These are phyloP conservation scores for Lyophyllum atratum DNA, from an alignment of 768 basidiomycete species.

Conservation along the genomic window DNA sequence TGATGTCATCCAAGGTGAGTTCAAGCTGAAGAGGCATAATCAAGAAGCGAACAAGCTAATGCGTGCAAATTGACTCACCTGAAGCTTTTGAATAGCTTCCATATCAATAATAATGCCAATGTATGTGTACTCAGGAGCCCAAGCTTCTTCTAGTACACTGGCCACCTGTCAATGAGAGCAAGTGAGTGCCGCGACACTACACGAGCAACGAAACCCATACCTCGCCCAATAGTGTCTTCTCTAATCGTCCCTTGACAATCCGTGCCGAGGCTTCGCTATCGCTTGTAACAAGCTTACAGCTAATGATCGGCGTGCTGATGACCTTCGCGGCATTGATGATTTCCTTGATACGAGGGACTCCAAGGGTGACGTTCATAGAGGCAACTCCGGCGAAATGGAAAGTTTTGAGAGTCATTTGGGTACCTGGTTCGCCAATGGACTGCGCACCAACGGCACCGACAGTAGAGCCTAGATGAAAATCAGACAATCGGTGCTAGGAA, in stretches of 20 bases:
- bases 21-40: slow-evolving; percentile 62
- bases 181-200: background rate
- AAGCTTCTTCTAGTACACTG: slow-evolving; percentile 91
- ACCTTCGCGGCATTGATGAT: slow-evolving; percentile 99
- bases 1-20: slow-evolving; percentile 88
- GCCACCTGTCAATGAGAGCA: slow-evolving; percentile 63
- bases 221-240: slow-evolving; percentile 94
- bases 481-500: background rate
- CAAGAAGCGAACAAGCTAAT: background rate
- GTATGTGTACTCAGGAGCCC: slow-evolving; percentile 91
- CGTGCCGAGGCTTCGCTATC: slow-evolving; percentile 93
- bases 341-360: slow-evolving; percentile 99
- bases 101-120: slow-evolving; percentile 91
- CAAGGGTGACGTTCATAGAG: slow-evolving; percentile 99
- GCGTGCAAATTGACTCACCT: slow-evolving; percentile 46
- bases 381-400: slow-evolving; percentile 99
- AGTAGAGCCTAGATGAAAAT: slow-evolving; percentile 70
- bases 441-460: slow-evolving; percentile 99
- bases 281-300: slow-evolving; percentile 85
- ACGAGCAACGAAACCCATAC: slow-evolving; percentile 44
- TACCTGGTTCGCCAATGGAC: slow-evolving; percentile 98
- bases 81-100: slow-evolving; percentile 85
- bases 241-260: slow-evolving; percentile 94
- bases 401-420: slow-evolving; percentile 99
- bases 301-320: slow-evolving; percentile 98